These are phyloP conservation scores for Bryoglossum gracile DNA, from an alignment of 495 filamentous ascomycete species.

Conservation along the genomic window DNA sequence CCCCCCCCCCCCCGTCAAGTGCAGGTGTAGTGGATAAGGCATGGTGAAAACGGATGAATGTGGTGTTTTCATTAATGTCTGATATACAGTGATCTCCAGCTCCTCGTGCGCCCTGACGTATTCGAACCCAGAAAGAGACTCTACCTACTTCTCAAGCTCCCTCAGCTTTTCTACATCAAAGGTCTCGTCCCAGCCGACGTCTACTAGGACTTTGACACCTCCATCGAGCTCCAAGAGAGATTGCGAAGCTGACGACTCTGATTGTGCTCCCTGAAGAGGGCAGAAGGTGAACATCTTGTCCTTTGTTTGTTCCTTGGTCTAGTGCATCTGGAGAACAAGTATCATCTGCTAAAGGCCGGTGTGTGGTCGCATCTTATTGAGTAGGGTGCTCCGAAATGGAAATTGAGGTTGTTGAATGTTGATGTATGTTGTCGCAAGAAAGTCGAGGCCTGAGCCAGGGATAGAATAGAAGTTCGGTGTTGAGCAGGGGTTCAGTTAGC, in stretches of 20 bases:
- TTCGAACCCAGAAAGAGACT: slow-evolving; percentile 1
- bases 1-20: neutral
- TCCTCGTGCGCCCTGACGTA: neutral
- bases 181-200: slow-evolving; percentile 90
- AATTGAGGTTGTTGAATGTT: neutral
- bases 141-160: slow-evolving; percentile 77
- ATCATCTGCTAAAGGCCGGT: too few species aligned
- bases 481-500: slow-evolving; percentile 1
- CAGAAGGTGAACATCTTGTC: slow-evolving; percentile 88
- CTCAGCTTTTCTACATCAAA: slow-evolving; percentile 76
- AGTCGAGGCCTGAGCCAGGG: neutral
- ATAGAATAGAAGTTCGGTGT: neutral
- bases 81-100: slow-evolving; percentile 16
- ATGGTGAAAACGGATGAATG: neutral
- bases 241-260: slow-evolving; percentile 77
- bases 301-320: neutral
- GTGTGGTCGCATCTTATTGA: slow-evolving; percentile 14
- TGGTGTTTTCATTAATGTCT: slow-evolving; percentile 23
- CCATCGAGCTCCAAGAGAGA: slow-evolving; percentile 95
- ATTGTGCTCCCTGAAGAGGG: slow-evolving; percentile 84
- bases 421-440: slow-evolving; percentile 5
- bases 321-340: slow-evolving; percentile 4
- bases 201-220: slow-evolving; percentile 88
- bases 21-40: neutral
- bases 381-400: neutral